These are phyloP conservation scores for Aspergillus brasiliensis DNA, from an alignment of 2,329 filamentous ascomycete species.

Conservation along the genomic window DNA sequence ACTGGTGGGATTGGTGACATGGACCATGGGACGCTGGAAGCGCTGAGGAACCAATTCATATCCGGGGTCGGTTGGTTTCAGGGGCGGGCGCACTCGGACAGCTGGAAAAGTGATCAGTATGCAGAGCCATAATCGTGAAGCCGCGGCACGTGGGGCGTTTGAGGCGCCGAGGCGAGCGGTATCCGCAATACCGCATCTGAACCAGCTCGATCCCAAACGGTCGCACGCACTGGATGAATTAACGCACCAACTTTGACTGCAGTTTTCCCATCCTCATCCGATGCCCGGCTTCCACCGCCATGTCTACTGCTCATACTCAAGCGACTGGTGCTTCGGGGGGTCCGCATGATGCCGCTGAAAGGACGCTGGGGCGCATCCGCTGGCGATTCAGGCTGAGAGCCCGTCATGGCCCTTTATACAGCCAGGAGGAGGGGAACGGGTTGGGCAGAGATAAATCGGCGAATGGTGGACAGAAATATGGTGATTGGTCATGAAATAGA, in stretches of 20 bases:
- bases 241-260: constrained; percentile 94
- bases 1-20: constrained; percentile 82
- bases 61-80: constrained; percentile 81
- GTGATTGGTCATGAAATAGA: constrained; percentile 17
- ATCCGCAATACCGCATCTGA: constrained; percentile 7
- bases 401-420: constrained; percentile 56
- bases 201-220: background rate
- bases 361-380: constrained; percentile 65
- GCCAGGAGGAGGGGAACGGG: constrained; percentile 4
- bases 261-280: constrained; percentile 86
- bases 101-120: constrained; percentile 55
- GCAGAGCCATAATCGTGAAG: background rate
- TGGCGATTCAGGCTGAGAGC: constrained; percentile 70
- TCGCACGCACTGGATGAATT: background rate
- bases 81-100: constrained; percentile 86
- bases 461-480: constrained; percentile 8
- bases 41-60: constrained; percentile 94
- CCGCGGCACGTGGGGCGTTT: background rate
- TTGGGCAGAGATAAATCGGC: constrained; percentile 12
- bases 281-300: constrained; percentile 75
- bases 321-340: constrained; percentile 78
- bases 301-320: constrained; percentile 77
- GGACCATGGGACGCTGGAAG: constrained; percentile 90
- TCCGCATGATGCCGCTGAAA: constrained; percentile 77
- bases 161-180: background rate